phyloP scores from a whole-genome alignment of 495 filamentous ascomycete genomes.

The Stereocaulon alpinum region DNA sequence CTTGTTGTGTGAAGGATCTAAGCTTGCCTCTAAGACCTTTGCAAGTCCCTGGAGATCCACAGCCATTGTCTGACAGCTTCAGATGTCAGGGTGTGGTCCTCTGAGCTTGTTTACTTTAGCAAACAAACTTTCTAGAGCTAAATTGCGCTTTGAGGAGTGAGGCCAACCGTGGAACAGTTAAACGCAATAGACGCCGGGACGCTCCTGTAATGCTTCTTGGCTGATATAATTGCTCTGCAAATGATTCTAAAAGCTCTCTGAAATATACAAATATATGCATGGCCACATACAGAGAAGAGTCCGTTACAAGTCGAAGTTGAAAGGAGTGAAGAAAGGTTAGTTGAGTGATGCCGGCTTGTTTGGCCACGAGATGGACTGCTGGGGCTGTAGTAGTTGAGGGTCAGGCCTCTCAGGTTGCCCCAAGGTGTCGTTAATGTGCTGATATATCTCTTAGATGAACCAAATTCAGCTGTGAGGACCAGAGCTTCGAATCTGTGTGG shows the following conservation, averaged over 20 bases:
- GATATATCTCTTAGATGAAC: too few relatives aligned
- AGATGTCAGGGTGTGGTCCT: neutral
- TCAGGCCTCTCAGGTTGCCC: neutral
- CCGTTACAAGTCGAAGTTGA: neutral
- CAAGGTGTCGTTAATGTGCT: neutral
- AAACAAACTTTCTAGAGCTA: neutral
- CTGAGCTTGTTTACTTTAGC: slow-evolving; percentile 2
- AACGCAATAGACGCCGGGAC: neutral
- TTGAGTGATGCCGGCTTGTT: neutral
- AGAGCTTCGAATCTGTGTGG: neutral
- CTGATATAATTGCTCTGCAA: neutral
- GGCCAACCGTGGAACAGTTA: slow-evolving; percentile 3
- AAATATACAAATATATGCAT: neutral
- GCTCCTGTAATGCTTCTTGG: neutral
- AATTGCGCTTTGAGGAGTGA: neutral
- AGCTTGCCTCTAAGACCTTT: slow-evolving; percentile 71
- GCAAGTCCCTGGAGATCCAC: slow-evolving; percentile 61
- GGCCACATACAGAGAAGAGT: neutral
- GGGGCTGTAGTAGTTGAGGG: neutral
- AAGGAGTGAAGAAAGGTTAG: neutral
- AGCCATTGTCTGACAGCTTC: slow-evolving; percentile 52
- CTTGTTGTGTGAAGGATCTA: slow-evolving; percentile 76
- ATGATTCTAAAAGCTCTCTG: neutral
- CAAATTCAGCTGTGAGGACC: neutral
- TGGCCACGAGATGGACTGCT: neutral